Evolutionary conservation across 768 basidiomycete species (phyloP).

Genomic region (Scleroderma citrinum): DNA sequence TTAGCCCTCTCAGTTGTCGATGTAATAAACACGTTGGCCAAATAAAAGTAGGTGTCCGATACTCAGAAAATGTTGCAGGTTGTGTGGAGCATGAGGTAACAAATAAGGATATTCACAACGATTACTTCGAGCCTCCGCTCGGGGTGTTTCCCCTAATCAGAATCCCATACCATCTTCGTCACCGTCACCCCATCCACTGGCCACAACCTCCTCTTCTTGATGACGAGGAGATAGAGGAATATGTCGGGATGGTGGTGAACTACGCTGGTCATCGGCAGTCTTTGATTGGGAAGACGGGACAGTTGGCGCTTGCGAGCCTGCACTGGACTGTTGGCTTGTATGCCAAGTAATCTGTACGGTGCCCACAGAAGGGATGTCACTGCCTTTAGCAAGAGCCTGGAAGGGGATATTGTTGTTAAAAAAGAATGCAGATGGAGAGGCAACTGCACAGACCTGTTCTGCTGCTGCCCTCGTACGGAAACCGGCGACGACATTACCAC

Average conservation of each 20-base stretch:
- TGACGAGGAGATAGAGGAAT: constrained; percentile 27
- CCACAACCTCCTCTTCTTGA: constrained; percentile 57
- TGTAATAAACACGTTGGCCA: not conserved
- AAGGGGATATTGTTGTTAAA: constrained; percentile 9
- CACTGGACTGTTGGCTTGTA: constrained; percentile 27
- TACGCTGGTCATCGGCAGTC: constrained; percentile 11
- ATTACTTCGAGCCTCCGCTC: constrained; percentile 2
- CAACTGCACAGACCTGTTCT: constrained; percentile 55
- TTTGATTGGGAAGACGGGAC: constrained; percentile 3
- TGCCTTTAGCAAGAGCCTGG: constrained; percentile 70
- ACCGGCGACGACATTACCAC: constrained; percentile 54
- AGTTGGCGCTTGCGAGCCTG: constrained; percentile 16
- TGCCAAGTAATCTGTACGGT: constrained; percentile 66
- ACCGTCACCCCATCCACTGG: constrained; percentile 64
- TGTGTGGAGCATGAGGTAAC: not conserved
- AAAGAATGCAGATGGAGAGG: not conserved
- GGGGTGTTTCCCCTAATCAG: constrained; percentile 13
- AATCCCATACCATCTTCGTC: constrained; percentile 76
- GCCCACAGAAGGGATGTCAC: constrained; percentile 60
- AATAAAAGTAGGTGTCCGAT: not conserved
- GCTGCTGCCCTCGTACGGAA: constrained; percentile 72
- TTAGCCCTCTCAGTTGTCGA: not conserved
- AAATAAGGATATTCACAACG: constrained; percentile 4
- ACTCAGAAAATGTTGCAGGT: not conserved
- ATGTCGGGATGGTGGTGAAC: constrained; percentile 3